Conservation (phyloP, 2,329 filamentous ascomycete genomes). For the Botrytis sinoallii region DNA sequence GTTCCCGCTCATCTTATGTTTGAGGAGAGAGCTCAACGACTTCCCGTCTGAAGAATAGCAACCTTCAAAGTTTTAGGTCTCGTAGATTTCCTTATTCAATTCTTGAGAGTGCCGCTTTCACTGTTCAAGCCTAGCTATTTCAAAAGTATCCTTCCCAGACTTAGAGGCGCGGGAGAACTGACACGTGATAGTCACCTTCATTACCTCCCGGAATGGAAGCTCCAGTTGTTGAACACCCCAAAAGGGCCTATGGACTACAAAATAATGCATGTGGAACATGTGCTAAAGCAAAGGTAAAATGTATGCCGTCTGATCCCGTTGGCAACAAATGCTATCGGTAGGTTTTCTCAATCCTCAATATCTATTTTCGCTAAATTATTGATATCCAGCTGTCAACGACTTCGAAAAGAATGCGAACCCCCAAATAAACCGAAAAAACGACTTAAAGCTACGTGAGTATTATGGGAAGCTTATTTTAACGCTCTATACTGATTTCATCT, state of each 20-base stretch:
- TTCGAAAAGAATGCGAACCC: slow-evolving; percentile 21
- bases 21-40: background rate
- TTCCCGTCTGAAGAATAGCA: background rate
- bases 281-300: slow-evolving; percentile 24
- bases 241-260: background rate
- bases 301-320: slow-evolving; percentile 13
- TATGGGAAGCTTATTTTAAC: no score
- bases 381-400: slow-evolving; percentile 11
- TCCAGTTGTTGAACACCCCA: background rate
- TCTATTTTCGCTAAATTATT: background rate
- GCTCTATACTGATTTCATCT: background rate
- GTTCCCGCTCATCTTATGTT: background rate
- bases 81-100: background rate
- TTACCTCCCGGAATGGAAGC: background rate
- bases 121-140: background rate
- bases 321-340: slow-evolving; percentile 12
- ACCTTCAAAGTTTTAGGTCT: background rate
- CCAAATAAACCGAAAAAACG: slow-evolving; percentile 17
- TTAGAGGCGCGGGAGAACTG: background rate
- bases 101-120: background rate
- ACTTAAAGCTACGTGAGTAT: slow-evolving; percentile 11
- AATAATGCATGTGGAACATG: slow-evolving; percentile 24
- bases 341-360: background rate
- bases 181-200: background rate
- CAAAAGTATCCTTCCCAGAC: background rate